Evolutionary conservation across 2,329 filamentous ascomycete species (phyloP).

Genomic region (Xylariaceae sp.): DNA sequence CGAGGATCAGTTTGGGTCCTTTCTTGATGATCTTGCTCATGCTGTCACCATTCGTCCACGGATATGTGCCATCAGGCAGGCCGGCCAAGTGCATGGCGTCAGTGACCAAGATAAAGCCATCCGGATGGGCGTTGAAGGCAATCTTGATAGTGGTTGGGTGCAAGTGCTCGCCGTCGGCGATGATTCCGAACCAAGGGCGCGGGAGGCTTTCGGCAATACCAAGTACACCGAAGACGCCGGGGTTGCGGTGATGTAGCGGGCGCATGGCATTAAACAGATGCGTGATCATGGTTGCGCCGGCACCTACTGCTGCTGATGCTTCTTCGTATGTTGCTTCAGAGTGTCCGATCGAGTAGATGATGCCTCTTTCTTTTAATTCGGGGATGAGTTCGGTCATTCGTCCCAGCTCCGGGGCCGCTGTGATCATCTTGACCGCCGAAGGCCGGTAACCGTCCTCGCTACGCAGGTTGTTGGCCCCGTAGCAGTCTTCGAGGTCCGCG

Average conservation of each 20-base stretch:
- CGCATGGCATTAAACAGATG: conserved; percentile 94
- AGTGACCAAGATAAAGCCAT: conserved; percentile 82
- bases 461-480: conserved; percentile 64
- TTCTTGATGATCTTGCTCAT: conserved; percentile 60
- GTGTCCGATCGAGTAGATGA: conserved; percentile 78
- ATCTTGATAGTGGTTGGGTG: conserved; percentile 86
- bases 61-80: conserved; percentile 75
- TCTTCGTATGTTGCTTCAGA: conserved; percentile 83
- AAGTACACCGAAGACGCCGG: conserved; percentile 81
- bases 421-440: conserved; percentile 68
- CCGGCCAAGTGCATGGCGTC: conserved; percentile 88
- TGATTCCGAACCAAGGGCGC: conserved; percentile 80
- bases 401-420: conserved; percentile 76
- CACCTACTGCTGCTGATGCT: conserved; percentile 62
- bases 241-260: conserved; percentile 84
- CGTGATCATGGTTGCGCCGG: conserved; percentile 82
- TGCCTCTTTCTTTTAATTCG: conserved; percentile 57
- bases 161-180: conserved; percentile 84
- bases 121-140: conserved; percentile 77
- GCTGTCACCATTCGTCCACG: conserved; percentile 70
- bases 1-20: conserved; percentile 65
- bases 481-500: conserved; percentile 61
- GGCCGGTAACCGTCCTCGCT: conserved; percentile 32
- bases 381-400: conserved; percentile 64
- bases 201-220: conserved; percentile 55